Evolutionary conservation across 352 stramenopile genomes (phyloP), one percentile per base, ranked within the genome.

Genomic region (Saprolegnia parasitica): DNA sequence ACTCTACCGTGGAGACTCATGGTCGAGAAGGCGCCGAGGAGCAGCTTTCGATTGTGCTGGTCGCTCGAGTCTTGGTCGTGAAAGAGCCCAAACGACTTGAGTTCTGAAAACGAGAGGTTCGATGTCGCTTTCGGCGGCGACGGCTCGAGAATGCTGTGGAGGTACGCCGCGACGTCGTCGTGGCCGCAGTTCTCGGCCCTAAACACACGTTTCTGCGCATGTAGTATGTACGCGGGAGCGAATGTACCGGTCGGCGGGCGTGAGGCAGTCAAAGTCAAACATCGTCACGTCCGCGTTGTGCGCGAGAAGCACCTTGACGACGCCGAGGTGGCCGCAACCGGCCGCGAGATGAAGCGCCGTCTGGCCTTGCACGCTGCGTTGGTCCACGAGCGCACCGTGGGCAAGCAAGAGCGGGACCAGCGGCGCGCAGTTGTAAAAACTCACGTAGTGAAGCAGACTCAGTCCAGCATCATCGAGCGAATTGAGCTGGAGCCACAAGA

Each of bases 361-460:
- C 52, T 94, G 83, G 0, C 87, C 86, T 73, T 91, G 84, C 2
- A 83, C 93, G 62, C 81, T 93, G 66, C 90, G 80, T 67, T 95
- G 87, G 65, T 96, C 94, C 13, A 93, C 78, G 49, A 91, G 83
- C 3, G 85, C 88, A 16, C 88, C 88, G 64, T 95, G 88, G 35
- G 86, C 83, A 15, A 95, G 68, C 23, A 96, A 71, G 23, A 93
- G 71, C 23, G 81, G 83, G 20, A 96, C 84, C 45, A 96, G 72
- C 54, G 87, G 78, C 18, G 78, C 79, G 71, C 94, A 92, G 63
- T 94, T 93, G 78, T 95, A 96, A 62, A 94, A 94, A 68, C 87
- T 90, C 76, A 93, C 86, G 52, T 95, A 96, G 61, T 96, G 88
- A n/a, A 96, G 77, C 54, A 96, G 71, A 65, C 85, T 95, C 58